Percentiles rank a stretch among this genome's conserved stretches.
Evolutionary conservation across 495 filamentous ascomycete species (phyloP).

Genomic region (Neurospora cerealis): DNA sequence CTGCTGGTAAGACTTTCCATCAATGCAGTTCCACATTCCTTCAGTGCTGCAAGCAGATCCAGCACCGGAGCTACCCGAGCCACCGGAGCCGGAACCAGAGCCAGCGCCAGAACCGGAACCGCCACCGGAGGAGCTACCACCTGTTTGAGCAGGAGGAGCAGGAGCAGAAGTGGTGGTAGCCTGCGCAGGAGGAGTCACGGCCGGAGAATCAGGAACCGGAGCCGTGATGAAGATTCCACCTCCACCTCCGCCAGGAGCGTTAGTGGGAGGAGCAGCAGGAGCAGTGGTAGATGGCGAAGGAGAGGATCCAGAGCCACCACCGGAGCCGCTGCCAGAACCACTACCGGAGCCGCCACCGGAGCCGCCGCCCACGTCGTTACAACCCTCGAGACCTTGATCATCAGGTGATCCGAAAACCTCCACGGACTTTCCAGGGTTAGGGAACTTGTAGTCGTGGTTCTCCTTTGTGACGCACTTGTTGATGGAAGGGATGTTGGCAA

Average conservation of each 20-base stretch:
- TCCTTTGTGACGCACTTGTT: slow-evolving; percentile 40
- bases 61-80: slow-evolving; percentile 12
- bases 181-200: neutral
- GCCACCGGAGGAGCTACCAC: neutral
- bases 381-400: no score
- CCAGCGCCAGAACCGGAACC: slow-evolving; percentile 10
- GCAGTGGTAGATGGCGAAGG: neutral
- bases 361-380: no score
- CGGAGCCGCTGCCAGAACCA: neutral
- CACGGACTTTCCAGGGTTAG: slow-evolving; percentile 47
- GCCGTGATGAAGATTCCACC: slow-evolving; percentile 57
- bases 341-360: slow-evolving; percentile 12
- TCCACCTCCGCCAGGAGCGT: slow-evolving; percentile 31
- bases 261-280: slow-evolving; percentile 3
- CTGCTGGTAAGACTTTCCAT: slow-evolving; percentile 31
- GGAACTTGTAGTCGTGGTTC: slow-evolving; percentile 37
- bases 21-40: slow-evolving; percentile 37
- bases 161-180: slow-evolving; percentile 1
- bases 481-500: slow-evolving; percentile 53
- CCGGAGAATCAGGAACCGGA: slow-evolving; percentile 16
- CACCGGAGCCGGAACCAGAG: slow-evolving; percentile 11
- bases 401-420: no score
- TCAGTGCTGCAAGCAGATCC: slow-evolving; percentile 29
- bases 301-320: neutral
- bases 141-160: neutral